Base-by-base conservation (phyloP, 805 yeast species). In the Kodamaea neixiangensis region DNA sequence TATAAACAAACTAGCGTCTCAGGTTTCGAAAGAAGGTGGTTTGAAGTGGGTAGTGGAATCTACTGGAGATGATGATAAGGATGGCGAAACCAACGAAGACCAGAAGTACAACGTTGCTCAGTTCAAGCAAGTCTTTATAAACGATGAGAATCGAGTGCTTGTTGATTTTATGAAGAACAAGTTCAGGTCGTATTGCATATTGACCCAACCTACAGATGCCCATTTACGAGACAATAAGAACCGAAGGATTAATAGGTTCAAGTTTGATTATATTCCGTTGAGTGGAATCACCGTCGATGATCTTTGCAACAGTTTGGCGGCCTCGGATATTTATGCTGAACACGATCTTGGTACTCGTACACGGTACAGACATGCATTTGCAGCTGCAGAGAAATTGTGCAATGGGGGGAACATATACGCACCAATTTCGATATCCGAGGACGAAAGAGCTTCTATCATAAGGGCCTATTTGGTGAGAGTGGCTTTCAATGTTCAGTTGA, bases 111-210 rank as follows among this genome's bases (percentile, higher is more conserved):
- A 83, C 61, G 64, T 73, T 40, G 47, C 54, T 0, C 72, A 63
- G 33, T 82, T 86, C 57, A 72, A 73, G 45, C 54, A 59, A 7
- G 55, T 66, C 6, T 53, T 86, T 40, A 49, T 72, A n/a, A 54
- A 67, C 11, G 89, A 86, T 63, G 85, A 84, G 50, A 83, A 85
- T 61, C 71, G 91, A 20, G 82, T 86, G 10, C 69, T 85, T 50
- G 75, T 83, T 15, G 92, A 86, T 61, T 86, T 83, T 77, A 62
- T 73, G 44, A 85, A 84, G 60, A 86, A 86, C 70, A 80, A 81
- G 64, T 85, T 84, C 63, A 70, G 93, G 49, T 71, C 87, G 1
- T 63, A 80, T 59, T 77, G 87, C 56, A 73, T 86, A 3, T 64
- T 86, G 18, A 69, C 82, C 3, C 81, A 70, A 20, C 50, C 53